Conservation (phyloP, 2,329 filamentous ascomycete species). For the Botrytis sinoallii region DNA sequence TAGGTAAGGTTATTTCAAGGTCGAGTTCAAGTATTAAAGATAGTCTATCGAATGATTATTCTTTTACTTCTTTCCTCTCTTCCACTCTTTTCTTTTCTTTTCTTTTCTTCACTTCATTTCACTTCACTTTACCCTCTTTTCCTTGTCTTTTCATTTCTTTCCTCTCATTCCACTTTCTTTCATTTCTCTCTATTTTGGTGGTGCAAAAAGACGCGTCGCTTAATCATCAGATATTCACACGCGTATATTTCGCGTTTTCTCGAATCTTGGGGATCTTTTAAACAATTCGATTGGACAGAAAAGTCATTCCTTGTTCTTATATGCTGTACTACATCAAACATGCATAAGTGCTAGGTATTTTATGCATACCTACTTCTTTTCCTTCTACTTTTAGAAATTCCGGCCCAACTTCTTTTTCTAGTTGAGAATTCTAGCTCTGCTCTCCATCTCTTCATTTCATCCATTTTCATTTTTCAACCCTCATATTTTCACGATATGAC, state of each 20-base stretch:
- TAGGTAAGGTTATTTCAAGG: neutral
- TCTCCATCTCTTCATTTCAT: neutral
- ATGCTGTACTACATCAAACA: neutral
- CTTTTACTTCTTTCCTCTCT: neutral
- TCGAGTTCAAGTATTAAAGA: neutral
- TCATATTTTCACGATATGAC: neutral
- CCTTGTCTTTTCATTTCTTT: neutral
- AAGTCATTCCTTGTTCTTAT: neutral
- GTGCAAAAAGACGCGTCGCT: slow-evolving; percentile 13
- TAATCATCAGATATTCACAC: neutral
- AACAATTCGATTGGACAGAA: neutral
- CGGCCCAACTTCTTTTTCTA: neutral
- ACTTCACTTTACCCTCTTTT: neutral
- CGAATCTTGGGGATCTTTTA: neutral
- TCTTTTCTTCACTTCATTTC: neutral
- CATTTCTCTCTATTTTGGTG: neutral
- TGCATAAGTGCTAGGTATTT: neutral
- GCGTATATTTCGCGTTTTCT: slow-evolving; percentile 15
- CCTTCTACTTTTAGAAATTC: neutral
- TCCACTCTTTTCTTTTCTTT: too few species aligned
- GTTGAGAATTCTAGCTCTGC: neutral
- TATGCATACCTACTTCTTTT: neutral
- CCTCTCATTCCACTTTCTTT: neutral
- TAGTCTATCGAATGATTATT: too few species aligned
- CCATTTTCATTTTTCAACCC: neutral